Evolutionary conservation across 805 yeast species (phyloP), one percentile per base, ranked within the genome.

Genomic region (Saturnispora zaruensis): DNA sequence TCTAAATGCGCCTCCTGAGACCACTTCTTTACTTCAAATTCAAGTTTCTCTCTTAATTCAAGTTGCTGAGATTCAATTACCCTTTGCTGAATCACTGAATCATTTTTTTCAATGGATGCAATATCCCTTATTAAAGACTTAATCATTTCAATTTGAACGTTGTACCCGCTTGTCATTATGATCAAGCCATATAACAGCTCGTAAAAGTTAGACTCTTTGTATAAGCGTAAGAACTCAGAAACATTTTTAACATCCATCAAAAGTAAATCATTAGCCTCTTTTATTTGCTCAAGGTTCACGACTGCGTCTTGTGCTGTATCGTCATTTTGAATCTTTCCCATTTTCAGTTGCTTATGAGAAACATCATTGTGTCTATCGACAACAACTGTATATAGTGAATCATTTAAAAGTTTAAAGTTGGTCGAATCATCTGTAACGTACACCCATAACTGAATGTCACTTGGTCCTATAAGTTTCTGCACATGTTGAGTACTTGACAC

Each of bases 1-100:
- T 66, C 69, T 44, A 61, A 57, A 56, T 68, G 72, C 3, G 70
- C 60, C 7, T 48, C 42, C 52, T 66, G 69, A 1, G 68, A 55
- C 71, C 70, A 66, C 14, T 53, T 53, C 16, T 54, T 56, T 7
- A 68, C 59, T 44, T 65, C 59, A 2, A 46, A 45, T 33, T 51
- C 53, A 11, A 56, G 38, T 51, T 41, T 48, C 46, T 23, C 50
- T 44, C 38, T 55, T 45, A 43, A 13, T 24, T 46, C 37, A 14
- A 23, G 16, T 11, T 42, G 41, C 9, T 51, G 16, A 14, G 46
- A 42, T 38, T 42, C 40, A 16, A 42, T 28, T 18, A 42, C 13
- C 20, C 23, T 38, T 4, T 28, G 24, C n/a, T 28, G 25, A 16
- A 14, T 20, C 8, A 26, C 23, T 13, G 25, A 18, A 6, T 34